phyloP scores from a whole-genome alignment of 2,329 filamentous ascomycete species.

The Rosellinia necatrix region DNA sequence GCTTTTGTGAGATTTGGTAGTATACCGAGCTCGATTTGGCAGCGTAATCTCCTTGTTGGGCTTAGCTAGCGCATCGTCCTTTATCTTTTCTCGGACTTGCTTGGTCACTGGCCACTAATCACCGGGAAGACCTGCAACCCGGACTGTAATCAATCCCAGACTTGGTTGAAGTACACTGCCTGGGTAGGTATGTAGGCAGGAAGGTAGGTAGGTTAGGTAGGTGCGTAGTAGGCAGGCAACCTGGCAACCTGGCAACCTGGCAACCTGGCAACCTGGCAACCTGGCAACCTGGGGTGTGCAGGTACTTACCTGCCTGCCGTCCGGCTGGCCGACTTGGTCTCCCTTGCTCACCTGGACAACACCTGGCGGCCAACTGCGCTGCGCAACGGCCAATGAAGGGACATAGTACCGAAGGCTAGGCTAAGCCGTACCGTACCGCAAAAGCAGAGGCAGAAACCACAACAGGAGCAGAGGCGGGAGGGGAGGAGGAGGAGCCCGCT shows the following conservation, averaged over 20 bases:
- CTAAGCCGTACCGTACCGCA: background rate
- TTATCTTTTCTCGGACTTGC: background rate
- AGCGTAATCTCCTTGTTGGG: constrained; percentile 22
- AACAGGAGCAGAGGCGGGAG: background rate
- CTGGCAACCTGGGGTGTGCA: no score
- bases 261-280: no score
- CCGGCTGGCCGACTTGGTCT: no score
- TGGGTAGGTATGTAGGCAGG: background rate
- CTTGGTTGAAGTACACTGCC: background rate
- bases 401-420: no score
- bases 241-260: no score
- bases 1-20: constrained; percentile 3
- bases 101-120: background rate
- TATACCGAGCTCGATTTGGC: constrained; percentile 19
- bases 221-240: no score
- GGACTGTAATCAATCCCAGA: background rate
- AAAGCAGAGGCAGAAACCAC: no score
- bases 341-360: no score
- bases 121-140: background rate
- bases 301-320: no score
- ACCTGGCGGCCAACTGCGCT: background rate
- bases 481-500: background rate
- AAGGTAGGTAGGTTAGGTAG: background rate
- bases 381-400: no score
- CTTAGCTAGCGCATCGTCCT: constrained; percentile 29